A percentile compares a stretch with the other conserved stretches of the same genome.
Evolutionary conservation across 192 early-diverging fungal species (phyloP).

Genomic region (Coemansia sp.): DNA sequence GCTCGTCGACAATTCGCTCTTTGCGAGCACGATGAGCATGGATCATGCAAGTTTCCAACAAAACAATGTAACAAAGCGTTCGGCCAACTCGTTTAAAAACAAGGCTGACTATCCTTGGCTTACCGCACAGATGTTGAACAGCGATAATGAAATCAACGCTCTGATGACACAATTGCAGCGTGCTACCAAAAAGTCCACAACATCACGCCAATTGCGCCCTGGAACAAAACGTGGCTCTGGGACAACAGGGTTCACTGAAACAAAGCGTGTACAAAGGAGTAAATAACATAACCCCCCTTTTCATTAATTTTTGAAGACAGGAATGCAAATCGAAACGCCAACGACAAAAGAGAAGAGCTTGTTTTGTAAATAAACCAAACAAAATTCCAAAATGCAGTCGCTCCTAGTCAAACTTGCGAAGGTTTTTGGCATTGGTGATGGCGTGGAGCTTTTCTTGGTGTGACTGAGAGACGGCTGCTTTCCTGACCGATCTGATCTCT

Average conservation of each 20-base stretch:
- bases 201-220: neutral
- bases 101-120: constrained; percentile 31
- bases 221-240: neutral
- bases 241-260: neutral
- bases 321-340: too few species aligned
- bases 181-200: neutral
- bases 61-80: neutral
- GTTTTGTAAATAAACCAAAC: too few species aligned
- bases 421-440: constrained; percentile 54
- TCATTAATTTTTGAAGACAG: neutral
- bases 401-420: constrained; percentile 35
- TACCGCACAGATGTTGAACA: constrained; percentile 30
- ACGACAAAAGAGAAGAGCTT: too few species aligned
- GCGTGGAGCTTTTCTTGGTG: constrained; percentile 68
- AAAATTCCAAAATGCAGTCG: neutral
- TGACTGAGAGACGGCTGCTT: constrained; percentile 60
- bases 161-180: neutral
- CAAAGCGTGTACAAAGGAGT: neutral
- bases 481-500: constrained; percentile 74
- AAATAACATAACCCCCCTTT: neutral
- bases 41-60: neutral
- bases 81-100: constrained; percentile 3
- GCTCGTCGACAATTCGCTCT: constrained; percentile 26
- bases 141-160: constrained; percentile 10
- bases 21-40: neutral